Conservation (phyloP, 768 basidiomycete genomes). For the Xanthoconium purpureum region DNA sequence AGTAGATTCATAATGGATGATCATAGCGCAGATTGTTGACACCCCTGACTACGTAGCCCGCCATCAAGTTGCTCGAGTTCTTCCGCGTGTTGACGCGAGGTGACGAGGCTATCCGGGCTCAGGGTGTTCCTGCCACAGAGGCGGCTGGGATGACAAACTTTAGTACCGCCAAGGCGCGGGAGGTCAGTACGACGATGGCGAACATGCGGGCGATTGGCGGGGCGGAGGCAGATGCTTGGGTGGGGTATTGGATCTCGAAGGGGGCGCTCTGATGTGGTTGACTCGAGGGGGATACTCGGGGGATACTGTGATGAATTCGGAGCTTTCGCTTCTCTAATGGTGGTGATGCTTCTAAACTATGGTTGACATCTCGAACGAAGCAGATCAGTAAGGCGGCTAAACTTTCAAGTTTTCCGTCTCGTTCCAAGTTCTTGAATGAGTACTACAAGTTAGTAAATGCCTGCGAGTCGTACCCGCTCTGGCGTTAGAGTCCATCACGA, state of each 20-base stretch:
- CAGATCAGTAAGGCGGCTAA: no score
- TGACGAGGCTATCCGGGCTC: constrained; percentile 15
- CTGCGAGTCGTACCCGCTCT: no score
- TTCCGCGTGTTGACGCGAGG: constrained; percentile 25
- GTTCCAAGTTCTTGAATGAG: no score
- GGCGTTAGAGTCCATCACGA: no score
- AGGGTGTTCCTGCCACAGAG: constrained; percentile 1
- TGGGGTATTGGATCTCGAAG: constrained; percentile 24
- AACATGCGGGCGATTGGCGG: constrained; percentile 25
- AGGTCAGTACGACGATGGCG: constrained; percentile 23
- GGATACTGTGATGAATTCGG: no score
- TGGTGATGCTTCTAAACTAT: no score
- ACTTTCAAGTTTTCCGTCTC: no score
- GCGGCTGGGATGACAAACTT: constrained; percentile 22
- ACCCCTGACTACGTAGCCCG: constrained; percentile 29
- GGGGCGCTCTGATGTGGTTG: constrained; percentile 12
- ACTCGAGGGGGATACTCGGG: no score
- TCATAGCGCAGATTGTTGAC: neutral
- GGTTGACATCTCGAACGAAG: no score
- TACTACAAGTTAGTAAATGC: no score
- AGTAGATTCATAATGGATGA: neutral
- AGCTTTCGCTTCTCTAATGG: no score
- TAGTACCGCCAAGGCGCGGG: constrained; percentile 10
- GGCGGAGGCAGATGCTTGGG: constrained; percentile 24
- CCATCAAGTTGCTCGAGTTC: constrained; percentile 34